Percentiles rank a stretch among this genome's conserved stretches.
phyloP scores from a whole-genome alignment of 371 early-diverging fungal species.

The Mucor racemosus region DNA sequence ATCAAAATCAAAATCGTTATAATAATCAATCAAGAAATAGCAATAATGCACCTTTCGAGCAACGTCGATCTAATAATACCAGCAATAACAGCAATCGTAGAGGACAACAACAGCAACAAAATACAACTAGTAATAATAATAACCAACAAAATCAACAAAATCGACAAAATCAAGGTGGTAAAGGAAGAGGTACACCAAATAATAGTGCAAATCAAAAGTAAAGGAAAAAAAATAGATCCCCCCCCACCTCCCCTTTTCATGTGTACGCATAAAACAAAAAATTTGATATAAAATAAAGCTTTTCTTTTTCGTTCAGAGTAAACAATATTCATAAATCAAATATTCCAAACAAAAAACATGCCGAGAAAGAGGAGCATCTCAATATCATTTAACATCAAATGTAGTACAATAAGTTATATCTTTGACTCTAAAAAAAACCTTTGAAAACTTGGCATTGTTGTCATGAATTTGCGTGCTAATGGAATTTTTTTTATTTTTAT shows the following conservation, averaged over 20 bases:
- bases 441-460: too few relatives aligned
- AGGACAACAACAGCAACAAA: neutral
- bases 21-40: constrained; percentile 3
- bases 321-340: too few relatives aligned
- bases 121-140: constrained; percentile 10
- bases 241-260: neutral
- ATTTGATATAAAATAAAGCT: constrained; percentile 28
- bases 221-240: neutral
- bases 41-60: constrained; percentile 13
- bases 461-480: too few relatives aligned
- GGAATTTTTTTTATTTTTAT: too few relatives aligned
- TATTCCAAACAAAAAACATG: too few relatives aligned
- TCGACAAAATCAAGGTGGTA: constrained; percentile 8
- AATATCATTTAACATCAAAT: too few relatives aligned
- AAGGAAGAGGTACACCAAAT: constrained; percentile 23
- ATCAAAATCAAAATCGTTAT: neutral
- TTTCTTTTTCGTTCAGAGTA: neutral
- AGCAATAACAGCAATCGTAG: constrained; percentile 3
- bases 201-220: constrained; percentile 13
- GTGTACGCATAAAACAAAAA: constrained; percentile 3
- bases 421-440: too few relatives aligned
- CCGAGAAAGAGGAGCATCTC: too few relatives aligned
- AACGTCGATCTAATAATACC: constrained; percentile 13
- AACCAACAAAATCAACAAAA: neutral
- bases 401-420: too few relatives aligned